Percentiles rank a stretch among this genome's conserved stretches.
phyloP scores from a whole-genome alignment of 2,329 filamentous ascomycete species.

The Aspergillus quadrilineatus region DNA sequence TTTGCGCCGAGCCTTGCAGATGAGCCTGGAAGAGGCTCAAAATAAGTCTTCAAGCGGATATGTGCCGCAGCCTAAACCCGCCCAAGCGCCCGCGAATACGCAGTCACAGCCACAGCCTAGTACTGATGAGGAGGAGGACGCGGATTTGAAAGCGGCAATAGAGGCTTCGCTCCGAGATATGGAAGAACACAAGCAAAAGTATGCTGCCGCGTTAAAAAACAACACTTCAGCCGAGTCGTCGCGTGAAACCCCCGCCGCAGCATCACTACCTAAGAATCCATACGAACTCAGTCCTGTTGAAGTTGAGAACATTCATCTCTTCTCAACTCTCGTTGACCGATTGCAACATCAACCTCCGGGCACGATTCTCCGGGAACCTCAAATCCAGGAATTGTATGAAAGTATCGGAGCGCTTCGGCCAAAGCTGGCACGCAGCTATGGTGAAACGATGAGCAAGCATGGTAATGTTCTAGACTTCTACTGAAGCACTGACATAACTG shows the following conservation, averaged over 20 bases:
- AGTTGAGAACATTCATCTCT: conserved; percentile 96
- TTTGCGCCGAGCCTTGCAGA: conserved; percentile 85
- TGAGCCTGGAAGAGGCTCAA: conserved; percentile 94
- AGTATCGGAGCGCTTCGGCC: conserved; percentile 91
- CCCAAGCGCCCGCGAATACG: conserved; percentile 41
- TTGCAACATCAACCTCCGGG: conserved; percentile 93
- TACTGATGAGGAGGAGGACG: conserved; percentile 77
- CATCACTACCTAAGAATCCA: conserved; percentile 75
- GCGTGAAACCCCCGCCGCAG: conserved; percentile 48
- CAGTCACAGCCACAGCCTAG: conserved; percentile 42
- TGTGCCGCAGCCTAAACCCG: conserved; percentile 60
- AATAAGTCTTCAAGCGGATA: conserved; percentile 69
- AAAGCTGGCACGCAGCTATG: conserved; percentile 91
- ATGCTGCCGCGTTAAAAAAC: conserved; percentile 78
- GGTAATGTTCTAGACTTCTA: conserved; percentile 53
- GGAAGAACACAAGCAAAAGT: conserved; percentile 95
- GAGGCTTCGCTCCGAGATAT: conserved; percentile 93
- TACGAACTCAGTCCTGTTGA: conserved; percentile 93
- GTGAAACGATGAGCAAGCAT: conserved; percentile 99
- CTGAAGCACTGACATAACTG: conserved; percentile 15
- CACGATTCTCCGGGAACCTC: conserved; percentile 92
- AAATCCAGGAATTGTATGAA: conserved; percentile 97
- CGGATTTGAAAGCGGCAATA: conserved; percentile 90
- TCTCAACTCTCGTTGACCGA: conserved; percentile 88
- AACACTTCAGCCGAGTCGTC: conserved; percentile 61